Percentiles rank a stretch among this genome's conserved stretches.
phyloP scores from a whole-genome alignment of 164 flowering plant genomes.

The Umbilicus rupestris region DNA sequence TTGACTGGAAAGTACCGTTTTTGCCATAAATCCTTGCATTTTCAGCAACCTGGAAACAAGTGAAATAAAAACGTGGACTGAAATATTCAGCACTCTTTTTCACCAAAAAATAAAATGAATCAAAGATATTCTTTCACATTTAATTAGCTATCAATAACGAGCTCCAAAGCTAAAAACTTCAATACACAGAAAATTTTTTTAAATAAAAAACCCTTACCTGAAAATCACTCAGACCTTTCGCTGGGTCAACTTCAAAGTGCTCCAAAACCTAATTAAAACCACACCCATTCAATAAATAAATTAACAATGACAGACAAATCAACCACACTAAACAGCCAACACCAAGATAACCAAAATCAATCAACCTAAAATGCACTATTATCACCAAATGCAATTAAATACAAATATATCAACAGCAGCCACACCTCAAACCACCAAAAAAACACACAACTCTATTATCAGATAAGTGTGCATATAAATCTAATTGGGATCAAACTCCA shows the following conservation, averaged over 20 bases:
- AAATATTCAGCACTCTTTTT: not conserved
- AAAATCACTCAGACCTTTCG: constrained; percentile 64
- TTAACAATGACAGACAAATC: not conserved
- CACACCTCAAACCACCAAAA: constrained; percentile 2
- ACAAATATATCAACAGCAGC: not conserved
- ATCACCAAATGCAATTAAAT: constrained; percentile 8
- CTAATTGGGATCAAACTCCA: constrained; percentile 12
- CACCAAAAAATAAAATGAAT: not conserved
- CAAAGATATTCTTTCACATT: not conserved
- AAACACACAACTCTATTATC: not conserved
- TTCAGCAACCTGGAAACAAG: constrained; percentile 44
- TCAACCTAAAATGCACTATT: constrained; percentile 10
- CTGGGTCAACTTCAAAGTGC: constrained; percentile 64
- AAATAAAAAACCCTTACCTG: constrained; percentile 47
- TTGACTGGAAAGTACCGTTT: constrained; percentile 36
- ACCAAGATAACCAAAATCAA: not conserved
- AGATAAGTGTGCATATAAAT: not conserved
- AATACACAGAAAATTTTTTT: too few species aligned
- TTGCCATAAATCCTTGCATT: constrained; percentile 60
- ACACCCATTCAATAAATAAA: not conserved
- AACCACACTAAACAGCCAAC: not conserved
- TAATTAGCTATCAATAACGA: not conserved
- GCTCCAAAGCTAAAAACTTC: not conserved
- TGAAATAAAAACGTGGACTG: not conserved
- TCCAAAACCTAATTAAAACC: constrained; percentile 50